Base-by-base conservation (phyloP, 2,329 filamentous ascomycete species). In the Aspergillus fijiensis region DNA sequence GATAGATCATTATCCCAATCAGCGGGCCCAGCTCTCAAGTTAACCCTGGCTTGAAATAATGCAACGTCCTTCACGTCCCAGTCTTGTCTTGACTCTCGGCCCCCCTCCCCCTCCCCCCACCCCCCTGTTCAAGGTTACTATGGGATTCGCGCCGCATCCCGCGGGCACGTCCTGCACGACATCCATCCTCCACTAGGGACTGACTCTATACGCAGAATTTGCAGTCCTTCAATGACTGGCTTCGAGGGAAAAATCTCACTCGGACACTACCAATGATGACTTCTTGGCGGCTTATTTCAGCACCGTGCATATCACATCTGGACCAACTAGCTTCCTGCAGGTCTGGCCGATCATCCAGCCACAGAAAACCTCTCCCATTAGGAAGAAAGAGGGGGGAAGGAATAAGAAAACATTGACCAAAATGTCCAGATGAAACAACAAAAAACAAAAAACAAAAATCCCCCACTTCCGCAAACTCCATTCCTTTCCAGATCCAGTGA, bases 291-390 rank as follows among this genome's bases (percentile, higher is more conserved):
- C 66, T 63, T 63, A 68, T 66, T 67, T 51, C 60, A 64, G 59
- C 39, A 55, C 33, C 50, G 57, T 67, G 58, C 63, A 55, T 64
- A 67, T 67, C 61, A 65, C 65, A 68, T 70, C 59, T 63, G 59
- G 58, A 58, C 68, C 66, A 72, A 66, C 67, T 72, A 72, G 71
- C 66, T 61, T 69, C 60, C 69, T 73, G 69, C 70, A 68, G 58
- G 63, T 64, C 65, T 65, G 70, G 65, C 47, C 66, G 62, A 68
- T 67, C 66, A 60, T 63, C 65, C 64, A 64, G 65, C 66, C 66
- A 67, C 66, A 63, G 56, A 55, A 55, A 58, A 55, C 54, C 63
- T 61, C 49, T 49, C 59, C 55, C 39, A 19, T 45, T 45, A 58
- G 45, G 47, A 48, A 48, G 50, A 42, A 51, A 52, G 29, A 51